Percentiles rank a stretch among this genome's conserved stretches.
Conservation (phyloP, 2,329 filamentous ascomycete genomes). For the Phialocephala sp. region DNA sequence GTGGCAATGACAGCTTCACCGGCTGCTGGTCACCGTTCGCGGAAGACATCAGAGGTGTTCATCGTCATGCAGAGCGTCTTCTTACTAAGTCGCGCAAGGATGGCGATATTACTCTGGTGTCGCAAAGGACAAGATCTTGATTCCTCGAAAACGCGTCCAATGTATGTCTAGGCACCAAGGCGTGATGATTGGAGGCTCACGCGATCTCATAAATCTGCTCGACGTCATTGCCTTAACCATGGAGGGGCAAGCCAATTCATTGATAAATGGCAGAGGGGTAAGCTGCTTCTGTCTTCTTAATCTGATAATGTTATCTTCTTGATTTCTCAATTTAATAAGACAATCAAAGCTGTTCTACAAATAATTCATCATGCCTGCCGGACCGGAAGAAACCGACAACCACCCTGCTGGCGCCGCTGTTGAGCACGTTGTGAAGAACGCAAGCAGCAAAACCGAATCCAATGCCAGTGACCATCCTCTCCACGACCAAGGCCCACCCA, state of each 20-base stretch:
- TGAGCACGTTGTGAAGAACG: slow-evolving; percentile 46
- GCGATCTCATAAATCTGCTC: not conserved
- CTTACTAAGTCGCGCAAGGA: not conserved
- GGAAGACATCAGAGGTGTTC: slow-evolving; percentile 42
- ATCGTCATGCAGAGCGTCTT: slow-evolving; percentile 18
- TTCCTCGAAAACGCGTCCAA: slow-evolving; percentile 9
- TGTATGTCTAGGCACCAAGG: slow-evolving; percentile 8
- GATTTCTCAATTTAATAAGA: slow-evolving; percentile 3
- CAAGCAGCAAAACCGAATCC: slow-evolving; percentile 44
- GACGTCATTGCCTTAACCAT: slow-evolving; percentile 1
- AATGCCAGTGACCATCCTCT: slow-evolving; percentile 45
- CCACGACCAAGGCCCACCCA: slow-evolving; percentile 46
- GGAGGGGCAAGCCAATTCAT: slow-evolving; percentile 6
- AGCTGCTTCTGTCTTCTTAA: not conserved
- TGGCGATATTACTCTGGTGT: not conserved
- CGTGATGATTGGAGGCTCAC: slow-evolving; percentile 7
- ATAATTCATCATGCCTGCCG: slow-evolving; percentile 44
- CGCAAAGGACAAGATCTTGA: slow-evolving; percentile 12
- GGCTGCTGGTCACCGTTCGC: slow-evolving; percentile 60
- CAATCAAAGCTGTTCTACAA: slow-evolving; percentile 1
- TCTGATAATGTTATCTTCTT: not conserved
- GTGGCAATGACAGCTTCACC: slow-evolving; percentile 81
- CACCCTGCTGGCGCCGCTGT: slow-evolving; percentile 40
- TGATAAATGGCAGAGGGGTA: slow-evolving; percentile 6
- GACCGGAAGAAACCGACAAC: slow-evolving; percentile 46